Evolutionary conservation across 139 green algal species (phyloP), one percentile per base, ranked within the genome.

Genomic region (Mesotaenium endlicherianum): DNA sequence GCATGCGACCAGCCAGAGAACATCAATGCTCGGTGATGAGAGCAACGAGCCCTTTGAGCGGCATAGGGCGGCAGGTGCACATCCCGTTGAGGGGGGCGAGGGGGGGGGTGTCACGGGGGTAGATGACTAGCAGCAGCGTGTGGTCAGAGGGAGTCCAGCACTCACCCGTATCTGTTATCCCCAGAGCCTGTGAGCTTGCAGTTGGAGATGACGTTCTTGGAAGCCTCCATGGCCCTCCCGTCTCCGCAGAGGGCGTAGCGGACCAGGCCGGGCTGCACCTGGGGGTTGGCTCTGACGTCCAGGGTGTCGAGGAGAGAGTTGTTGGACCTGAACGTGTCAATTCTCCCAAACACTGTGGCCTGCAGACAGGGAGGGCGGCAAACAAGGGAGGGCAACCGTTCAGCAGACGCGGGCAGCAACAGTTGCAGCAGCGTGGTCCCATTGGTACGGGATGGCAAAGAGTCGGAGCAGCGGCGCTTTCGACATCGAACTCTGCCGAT

Each of bases 181-280:
- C n/a, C n/a, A n/a, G n/a, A n/a, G 43, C 60, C 60, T 11, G 60
- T 6, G 5, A 72, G 8, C 36, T 72, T 38, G 6, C 36, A 72
- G 60, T 72, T 72, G 60, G 60, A 72, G 11, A 72, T 72, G 8
- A 72, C 11, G 11, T 40, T 72, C 8, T 72, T 72, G 8, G 60
- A 36, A 5, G 36, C 36, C 20, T 47, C 43, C 6, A 72, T 36
- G 11, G 41, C 43, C 6, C 41, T 6, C 6, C 36, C 8, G 11
- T 72, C 60, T 36, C 60, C 60, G 60, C 60, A 72, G 11, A 47
- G 6, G 6, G 60, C 6, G 60, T 72, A 72, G 36, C 36, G 11
- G 43, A 72, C 60, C 43, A 47, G 6, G 60, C 43, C 60, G 43
- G 11, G 11, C 43, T 72, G 6, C 8, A n/a, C 8, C 43, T 72